A percentile compares a stretch with the other conserved stretches of the same genome.
phyloP scores from a whole-genome alignment of 2,329 filamentous ascomycete genomes.

The Epichloe coenophiala region DNA sequence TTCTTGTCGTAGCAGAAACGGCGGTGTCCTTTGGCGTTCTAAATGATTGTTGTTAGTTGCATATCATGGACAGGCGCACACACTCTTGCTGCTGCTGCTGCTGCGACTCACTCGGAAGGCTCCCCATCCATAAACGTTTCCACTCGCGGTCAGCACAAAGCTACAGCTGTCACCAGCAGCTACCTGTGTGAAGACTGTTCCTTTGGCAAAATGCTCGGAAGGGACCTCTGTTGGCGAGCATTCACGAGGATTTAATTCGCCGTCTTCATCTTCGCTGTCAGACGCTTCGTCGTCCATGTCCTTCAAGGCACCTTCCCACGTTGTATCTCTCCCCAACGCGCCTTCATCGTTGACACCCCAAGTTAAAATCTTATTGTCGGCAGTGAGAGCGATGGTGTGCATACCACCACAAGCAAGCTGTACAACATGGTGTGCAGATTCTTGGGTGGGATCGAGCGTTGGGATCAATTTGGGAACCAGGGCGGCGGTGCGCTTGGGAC shows the following conservation, averaged over 20 bases:
- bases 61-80: slow-evolving; percentile 26
- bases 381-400: slow-evolving; percentile 65
- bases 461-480: slow-evolving; percentile 38
- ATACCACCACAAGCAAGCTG: slow-evolving; percentile 69
- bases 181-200: slow-evolving; percentile 49
- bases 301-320: slow-evolving; percentile 49
- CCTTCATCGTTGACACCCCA: slow-evolving; percentile 85
- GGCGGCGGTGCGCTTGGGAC: slow-evolving; percentile 34
- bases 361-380: slow-evolving; percentile 68
- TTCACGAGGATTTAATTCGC: slow-evolving; percentile 59
- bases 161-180: slow-evolving; percentile 62
- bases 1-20: slow-evolving; percentile 43
- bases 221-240: slow-evolving; percentile 51
- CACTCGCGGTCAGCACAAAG: slow-evolving; percentile 63
- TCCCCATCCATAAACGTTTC: slow-evolving; percentile 71
- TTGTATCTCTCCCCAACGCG: slow-evolving; percentile 62
- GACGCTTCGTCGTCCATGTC: slow-evolving; percentile 38
- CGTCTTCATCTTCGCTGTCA: slow-evolving; percentile 45
- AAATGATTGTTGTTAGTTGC: neutral
- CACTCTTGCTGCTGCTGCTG: neutral
- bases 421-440: slow-evolving; percentile 52
- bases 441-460: slow-evolving; percentile 58
- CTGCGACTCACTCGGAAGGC: slow-evolving; percentile 52
- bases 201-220: slow-evolving; percentile 43
- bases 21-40: slow-evolving; percentile 3